Evolutionary conservation across 176 grass and related monocot genomes (phyloP).

Genomic region (Metroxylon sagu): DNA sequence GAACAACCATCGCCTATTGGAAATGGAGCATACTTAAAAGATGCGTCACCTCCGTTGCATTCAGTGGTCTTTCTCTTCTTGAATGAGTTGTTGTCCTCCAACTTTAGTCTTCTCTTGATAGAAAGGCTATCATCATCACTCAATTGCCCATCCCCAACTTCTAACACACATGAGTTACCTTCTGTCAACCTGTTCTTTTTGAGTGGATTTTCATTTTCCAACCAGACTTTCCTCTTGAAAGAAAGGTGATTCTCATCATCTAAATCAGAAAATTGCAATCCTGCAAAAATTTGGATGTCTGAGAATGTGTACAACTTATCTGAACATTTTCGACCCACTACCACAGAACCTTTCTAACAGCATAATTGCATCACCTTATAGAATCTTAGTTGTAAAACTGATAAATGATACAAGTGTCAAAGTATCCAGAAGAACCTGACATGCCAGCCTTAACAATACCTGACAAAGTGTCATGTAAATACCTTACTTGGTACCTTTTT

Average conservation of each 20-base stretch:
- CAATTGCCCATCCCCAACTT: constrained; percentile 9
- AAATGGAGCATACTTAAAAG: background rate
- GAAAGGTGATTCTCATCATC: background rate
- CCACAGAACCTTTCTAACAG: no score
- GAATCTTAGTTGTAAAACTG: no score
- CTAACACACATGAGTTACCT: background rate
- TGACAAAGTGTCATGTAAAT: no score
- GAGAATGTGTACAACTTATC: no score
- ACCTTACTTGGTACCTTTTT: no score
- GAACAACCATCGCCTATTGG: no score
- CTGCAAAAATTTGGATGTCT: background rate
- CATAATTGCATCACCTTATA: no score
- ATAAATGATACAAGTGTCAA: no score
- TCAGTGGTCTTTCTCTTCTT: constrained; percentile 41
- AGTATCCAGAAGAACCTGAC: no score
- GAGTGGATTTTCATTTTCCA: constrained; percentile 6
- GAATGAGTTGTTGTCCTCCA: constrained; percentile 35
- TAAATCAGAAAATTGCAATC: background rate
- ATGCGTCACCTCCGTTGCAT: constrained; percentile 10
- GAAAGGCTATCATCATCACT: constrained; percentile 33
- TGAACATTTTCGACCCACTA: no score
- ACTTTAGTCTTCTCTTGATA: constrained; percentile 54
- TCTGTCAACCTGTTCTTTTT: constrained; percentile 36
- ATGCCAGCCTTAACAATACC: no score
- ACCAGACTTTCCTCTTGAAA: constrained; percentile 17